These are phyloP conservation scores for Elaphomyces granulatus DNA, from an alignment of 495 filamentous ascomycete species.

Conservation along the genomic window DNA sequence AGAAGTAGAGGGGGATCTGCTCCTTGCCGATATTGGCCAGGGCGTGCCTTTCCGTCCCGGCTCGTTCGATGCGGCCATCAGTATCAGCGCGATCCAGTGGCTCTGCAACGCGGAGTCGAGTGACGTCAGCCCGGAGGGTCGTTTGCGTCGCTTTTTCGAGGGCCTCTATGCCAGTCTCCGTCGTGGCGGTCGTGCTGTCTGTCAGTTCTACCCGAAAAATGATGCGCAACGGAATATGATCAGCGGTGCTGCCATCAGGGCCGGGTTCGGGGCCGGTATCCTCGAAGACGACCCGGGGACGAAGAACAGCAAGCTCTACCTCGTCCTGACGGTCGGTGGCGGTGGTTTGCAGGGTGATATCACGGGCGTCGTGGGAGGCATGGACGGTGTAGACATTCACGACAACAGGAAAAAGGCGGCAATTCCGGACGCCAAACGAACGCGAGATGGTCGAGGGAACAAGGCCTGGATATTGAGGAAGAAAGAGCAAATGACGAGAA, in stretches of 20 bases:
- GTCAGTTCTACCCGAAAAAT: slow-evolving; percentile 97
- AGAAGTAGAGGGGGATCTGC: slow-evolving; percentile 80
- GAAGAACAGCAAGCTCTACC: slow-evolving; percentile 84
- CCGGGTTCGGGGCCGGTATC: slow-evolving; percentile 89
- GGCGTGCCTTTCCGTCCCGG: slow-evolving; percentile 89
- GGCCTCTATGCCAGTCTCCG: slow-evolving; percentile 76
- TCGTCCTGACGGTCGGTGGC: slow-evolving; percentile 86
- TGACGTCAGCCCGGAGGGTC: slow-evolving; percentile 61
- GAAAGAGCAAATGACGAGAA: slow-evolving; percentile 88
- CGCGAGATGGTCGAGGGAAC: slow-evolving; percentile 54
- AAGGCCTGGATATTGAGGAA: slow-evolving; percentile 87
- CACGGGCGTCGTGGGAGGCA: slow-evolving; percentile 66
- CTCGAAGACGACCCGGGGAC: slow-evolving; percentile 91
- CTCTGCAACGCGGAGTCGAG: slow-evolving; percentile 87
- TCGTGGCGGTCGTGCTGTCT: slow-evolving; percentile 80
- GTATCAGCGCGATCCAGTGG: slow-evolving; percentile 93
- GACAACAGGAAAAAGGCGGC: slow-evolving; percentile 48
- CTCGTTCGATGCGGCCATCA: slow-evolving; percentile 87
- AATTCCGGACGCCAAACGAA: slow-evolving; percentile 26
- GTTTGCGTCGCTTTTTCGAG: slow-evolving; percentile 76
- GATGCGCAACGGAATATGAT: slow-evolving; percentile 86
- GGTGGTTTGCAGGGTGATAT: slow-evolving; percentile 66
- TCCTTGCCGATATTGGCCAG: slow-evolving; percentile 89
- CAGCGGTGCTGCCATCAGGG: slow-evolving; percentile 70
- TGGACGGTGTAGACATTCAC: slow-evolving; percentile 74